Evolutionary conservation across 2,329 filamentous ascomycete species (phyloP).

Genomic region (Talaromyces albobiverticillius): DNA sequence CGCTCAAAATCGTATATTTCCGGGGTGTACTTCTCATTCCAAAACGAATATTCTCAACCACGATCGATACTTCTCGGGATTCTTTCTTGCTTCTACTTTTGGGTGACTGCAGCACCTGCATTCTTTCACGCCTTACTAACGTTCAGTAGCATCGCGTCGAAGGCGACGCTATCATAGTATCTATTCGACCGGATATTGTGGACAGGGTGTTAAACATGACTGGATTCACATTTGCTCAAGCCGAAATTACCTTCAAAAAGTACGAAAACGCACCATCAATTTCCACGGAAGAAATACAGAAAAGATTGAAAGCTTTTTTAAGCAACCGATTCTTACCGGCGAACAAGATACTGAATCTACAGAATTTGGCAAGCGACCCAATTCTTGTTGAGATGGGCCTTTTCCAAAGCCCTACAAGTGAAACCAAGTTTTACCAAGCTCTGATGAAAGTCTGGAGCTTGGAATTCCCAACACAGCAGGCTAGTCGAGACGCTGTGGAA

Average conservation of each 20-base stretch:
- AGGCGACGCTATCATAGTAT: conserved; percentile 68
- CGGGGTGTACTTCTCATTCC: conserved; percentile 37
- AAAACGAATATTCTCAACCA: conserved; percentile 44
- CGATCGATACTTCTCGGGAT: conserved; percentile 32
- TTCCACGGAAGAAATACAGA: conserved; percentile 58
- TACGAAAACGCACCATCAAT: conserved; percentile 38
- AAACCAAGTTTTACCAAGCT: conserved; percentile 86
- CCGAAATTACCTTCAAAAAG: conserved; percentile 55
- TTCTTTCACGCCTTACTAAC: conserved; percentile 63
- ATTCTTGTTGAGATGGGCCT: conserved; percentile 72
- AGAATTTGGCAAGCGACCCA: conserved; percentile 69
- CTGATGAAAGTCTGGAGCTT: conserved; percentile 83
- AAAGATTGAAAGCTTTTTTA: conserved; percentile 69
- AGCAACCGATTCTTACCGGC: conserved; percentile 68
- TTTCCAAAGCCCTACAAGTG: conserved; percentile 67
- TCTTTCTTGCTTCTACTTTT: conserved; percentile 31
- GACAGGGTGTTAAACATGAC: conserved; percentile 66
- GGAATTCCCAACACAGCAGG: conserved; percentile 68
- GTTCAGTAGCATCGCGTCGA: conserved; percentile 65
- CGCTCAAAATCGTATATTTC: conserved; percentile 14
- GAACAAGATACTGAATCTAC: conserved; percentile 77
- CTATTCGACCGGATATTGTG: conserved; percentile 62
- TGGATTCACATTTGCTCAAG: conserved; percentile 66
- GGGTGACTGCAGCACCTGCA: conserved; percentile 39
- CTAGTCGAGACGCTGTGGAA: conserved; percentile 73